Base-by-base conservation (phyloP, 75 land plant species). In the Cupressus sempervirens region DNA sequence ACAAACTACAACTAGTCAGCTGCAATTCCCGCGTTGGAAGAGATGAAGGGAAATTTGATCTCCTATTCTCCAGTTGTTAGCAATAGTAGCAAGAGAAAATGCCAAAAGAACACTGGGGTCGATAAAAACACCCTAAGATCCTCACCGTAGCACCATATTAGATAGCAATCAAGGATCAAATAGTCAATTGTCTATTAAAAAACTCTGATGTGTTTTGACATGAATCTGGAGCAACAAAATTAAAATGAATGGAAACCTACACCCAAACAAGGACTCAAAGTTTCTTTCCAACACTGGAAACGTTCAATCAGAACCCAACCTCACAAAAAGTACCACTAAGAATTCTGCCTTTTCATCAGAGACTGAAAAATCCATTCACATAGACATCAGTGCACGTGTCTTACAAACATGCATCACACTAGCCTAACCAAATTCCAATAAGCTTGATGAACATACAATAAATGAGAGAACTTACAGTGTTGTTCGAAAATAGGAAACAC, bases 331-430 rank as follows among this genome's bases (percentile, higher is more conserved):
- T 45, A n/a, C 43, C 46, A 41, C 40, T n/a, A 3, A 79, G 50
- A 79, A 50, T n/a, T 38, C 5, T 45, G n/a, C 48, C 81, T 41
- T 48, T 77, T 77, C 40, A 41, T 79, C 30, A 79, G 81, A 79
- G 20, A 79, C 79, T 79, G 81, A 79, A 79, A 79, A 45, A 79
- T 45, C 45, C 40, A 7, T 45, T 79, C 81, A 79, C 20, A 79
- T 23, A 79, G 13, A 79, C 29, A 79, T 79, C 46, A 79, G 45
- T 32, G 11, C 15, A 54, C 8, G 16, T 23, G 74, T 20, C 1
- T 32, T 34, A 38, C 83, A 12, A 50, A 18, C 15, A 53, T 35
- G 5, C 62, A 32, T 50, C 20, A 7, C 12, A 13, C 73, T 35
- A 16, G 35, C 85, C 34, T 81, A 68, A 3, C 3, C 13, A 32